Evolutionary conservation across 2,329 filamentous ascomycete genomes (phyloP).

Genomic region (Monosporascus ibericus): DNA sequence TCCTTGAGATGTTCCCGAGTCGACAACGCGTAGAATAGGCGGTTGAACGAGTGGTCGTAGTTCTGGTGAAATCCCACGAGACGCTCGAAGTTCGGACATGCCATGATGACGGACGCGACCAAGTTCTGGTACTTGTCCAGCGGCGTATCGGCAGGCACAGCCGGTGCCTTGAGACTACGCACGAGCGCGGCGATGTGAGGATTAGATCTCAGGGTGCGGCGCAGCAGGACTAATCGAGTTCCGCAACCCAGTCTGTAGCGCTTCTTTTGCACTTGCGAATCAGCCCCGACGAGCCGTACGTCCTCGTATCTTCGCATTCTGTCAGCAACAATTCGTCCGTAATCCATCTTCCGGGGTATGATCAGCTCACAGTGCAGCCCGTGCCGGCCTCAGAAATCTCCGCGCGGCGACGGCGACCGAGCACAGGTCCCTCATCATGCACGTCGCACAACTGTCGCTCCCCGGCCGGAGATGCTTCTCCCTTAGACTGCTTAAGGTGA

Average conservation of each 20-base stretch:
- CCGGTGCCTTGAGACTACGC: conserved; percentile 50
- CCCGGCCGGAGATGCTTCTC: conserved; percentile 41
- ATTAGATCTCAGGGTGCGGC: conserved; percentile 50
- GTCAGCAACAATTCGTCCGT: conserved; percentile 1
- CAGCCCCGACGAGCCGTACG: conserved; percentile 52
- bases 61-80: conserved; percentile 47
- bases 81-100: conserved; percentile 58
- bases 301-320: conserved; percentile 43
- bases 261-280: conserved; percentile 51
- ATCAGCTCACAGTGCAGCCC: conserved; percentile 40
- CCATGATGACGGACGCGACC: conserved; percentile 56
- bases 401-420: conserved; percentile 43
- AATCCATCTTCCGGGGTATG: neutral
- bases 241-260: conserved; percentile 48
- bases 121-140: conserved; percentile 49
- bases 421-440: conserved; percentile 57
- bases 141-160: conserved; percentile 33
- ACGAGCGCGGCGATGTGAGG: conserved; percentile 49
- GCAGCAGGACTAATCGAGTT: conserved; percentile 48
- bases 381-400: conserved; percentile 47
- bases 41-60: conserved; percentile 51
- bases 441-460: conserved; percentile 54
- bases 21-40: conserved; percentile 53
- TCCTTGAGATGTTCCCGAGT: conserved; percentile 49
- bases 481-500: conserved; percentile 50